phyloP scores from a whole-genome alignment of 768 basidiomycete species.

The Suillus lakei region DNA sequence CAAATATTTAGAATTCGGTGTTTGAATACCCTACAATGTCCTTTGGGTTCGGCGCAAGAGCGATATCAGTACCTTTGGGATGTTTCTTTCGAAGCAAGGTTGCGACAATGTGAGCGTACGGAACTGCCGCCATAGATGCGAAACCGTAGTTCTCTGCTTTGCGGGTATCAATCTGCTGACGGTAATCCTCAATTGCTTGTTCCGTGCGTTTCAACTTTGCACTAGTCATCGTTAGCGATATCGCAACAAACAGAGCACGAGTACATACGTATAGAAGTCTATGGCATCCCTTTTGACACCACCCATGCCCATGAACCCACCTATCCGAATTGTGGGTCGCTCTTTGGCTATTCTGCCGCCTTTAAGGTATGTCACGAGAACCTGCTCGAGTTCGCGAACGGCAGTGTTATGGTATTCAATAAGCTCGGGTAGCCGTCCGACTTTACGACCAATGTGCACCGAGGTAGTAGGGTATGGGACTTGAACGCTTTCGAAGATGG shows the following conservation, averaged over 20 bases:
- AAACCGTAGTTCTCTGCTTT: slow-evolving; percentile 92
- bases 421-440: slow-evolving; percentile 87
- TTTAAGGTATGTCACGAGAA: slow-evolving; percentile 90
- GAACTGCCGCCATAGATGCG: slow-evolving; percentile 87
- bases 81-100: slow-evolving; percentile 68
- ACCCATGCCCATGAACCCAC: slow-evolving; percentile 82
- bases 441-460: slow-evolving; percentile 86
- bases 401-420: slow-evolving; percentile 92
- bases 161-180: slow-evolving; percentile 69
- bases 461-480: slow-evolving; percentile 92
- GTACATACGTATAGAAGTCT: slow-evolving; percentile 85
- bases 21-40: slow-evolving; percentile 65
- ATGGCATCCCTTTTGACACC: slow-evolving; percentile 90
- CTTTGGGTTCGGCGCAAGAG: slow-evolving; percentile 86
- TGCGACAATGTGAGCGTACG: slow-evolving; percentile 88
- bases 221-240: slow-evolving; percentile 30
- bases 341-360: slow-evolving; percentile 78
- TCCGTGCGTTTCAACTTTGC: slow-evolving; percentile 66
- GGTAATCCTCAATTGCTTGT: slow-evolving; percentile 71
- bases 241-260: not conserved
- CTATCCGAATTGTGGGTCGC: slow-evolving; percentile 80
- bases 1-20: not conserved
- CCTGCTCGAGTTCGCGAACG: slow-evolving; percentile 90
- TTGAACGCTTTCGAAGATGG: slow-evolving; percentile 72
- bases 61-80: slow-evolving; percentile 72